Base-by-base conservation (phyloP, 2,329 filamentous ascomycete genomes). In the Epicoccum nigrum region DNA sequence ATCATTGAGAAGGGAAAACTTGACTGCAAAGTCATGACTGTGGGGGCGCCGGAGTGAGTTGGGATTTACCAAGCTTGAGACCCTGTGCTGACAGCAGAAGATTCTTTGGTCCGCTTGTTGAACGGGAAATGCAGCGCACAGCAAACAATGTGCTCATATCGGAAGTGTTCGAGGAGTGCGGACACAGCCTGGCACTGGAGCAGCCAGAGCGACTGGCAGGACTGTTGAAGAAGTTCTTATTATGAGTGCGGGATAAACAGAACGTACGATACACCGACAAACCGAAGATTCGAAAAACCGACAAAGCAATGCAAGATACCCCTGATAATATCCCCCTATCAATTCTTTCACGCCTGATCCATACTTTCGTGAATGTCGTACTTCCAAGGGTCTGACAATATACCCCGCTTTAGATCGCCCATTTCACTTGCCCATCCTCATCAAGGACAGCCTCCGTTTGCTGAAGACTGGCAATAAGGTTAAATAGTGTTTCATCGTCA, bases 121-220 rank as follows among this genome's bases (percentile, higher is more conserved):
- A 59, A 12, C 57, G 65, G 28, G 59, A 68, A 34, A 73, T 70
- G 31, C 52, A 63, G 28, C 49, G 55, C n/a, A 68, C 68, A 4
- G 59, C 64, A 16, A 71, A 70, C 4, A 68, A 60, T 19, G 53
- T 70, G 6, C 50, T 54, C 4, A 66, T 65, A 33, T 59, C 59
- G 1, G 64, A 70, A 30, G 55, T 65, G 12, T 60, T 58, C 11
- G 57, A 64, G 8, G 40, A 53, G 7, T 63, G 60, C 4, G 59
- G 62, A 1, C 59, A 61, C 27, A 61, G 54, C 13, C 37, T 64
- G 20, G 54, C 58, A 17, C 53, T 64, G 12, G 61, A 61, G 31
- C 59, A 58, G 6, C 61, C 61, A 3, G 58, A 62, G 31, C 42
- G 53, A 4, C 38, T 64, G 15, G 59, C 58, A 5, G 45, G 41